Conservation (phyloP, 768 basidiomycete species). For the Tylopilus plumbeoviolaceoides region DNA sequence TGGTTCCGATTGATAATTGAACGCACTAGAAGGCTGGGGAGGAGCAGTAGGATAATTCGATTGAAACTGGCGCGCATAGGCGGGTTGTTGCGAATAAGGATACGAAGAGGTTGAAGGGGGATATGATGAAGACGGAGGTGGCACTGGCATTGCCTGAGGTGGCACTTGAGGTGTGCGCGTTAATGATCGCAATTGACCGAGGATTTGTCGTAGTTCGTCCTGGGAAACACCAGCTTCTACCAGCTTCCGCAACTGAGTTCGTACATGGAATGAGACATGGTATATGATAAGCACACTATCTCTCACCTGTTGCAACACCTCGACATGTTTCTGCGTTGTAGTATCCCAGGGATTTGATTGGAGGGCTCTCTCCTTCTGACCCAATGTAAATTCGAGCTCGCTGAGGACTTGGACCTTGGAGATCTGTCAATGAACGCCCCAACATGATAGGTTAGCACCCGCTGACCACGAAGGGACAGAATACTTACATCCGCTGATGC, state of each 20-base stretch:
- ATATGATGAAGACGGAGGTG: slow-evolving; percentile 23
- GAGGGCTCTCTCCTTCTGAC: slow-evolving; percentile 72
- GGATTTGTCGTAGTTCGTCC: slow-evolving; percentile 73
- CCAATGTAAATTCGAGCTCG: slow-evolving; percentile 77
- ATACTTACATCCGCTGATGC: slow-evolving; percentile 37
- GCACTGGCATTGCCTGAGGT: slow-evolving; percentile 30
- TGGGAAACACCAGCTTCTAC: slow-evolving; percentile 80
- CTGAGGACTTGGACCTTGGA: slow-evolving; percentile 77
- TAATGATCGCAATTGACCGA: slow-evolving; percentile 62
- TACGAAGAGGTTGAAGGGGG: slow-evolving; percentile 24
- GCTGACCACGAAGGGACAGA: neutral
- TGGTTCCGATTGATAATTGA: slow-evolving; percentile 23
- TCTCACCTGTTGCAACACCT: slow-evolving; percentile 76
- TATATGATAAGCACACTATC: neutral
- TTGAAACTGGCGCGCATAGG: slow-evolving; percentile 26
- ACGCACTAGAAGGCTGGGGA: slow-evolving; percentile 29
- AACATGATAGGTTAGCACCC: slow-evolving; percentile 1
- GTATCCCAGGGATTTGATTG: slow-evolving; percentile 73
- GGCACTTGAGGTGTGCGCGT: slow-evolving; percentile 40
- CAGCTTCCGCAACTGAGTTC: slow-evolving; percentile 56
- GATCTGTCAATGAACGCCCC: slow-evolving; percentile 32
- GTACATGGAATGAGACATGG: slow-evolving; percentile 3
- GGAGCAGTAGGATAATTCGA: slow-evolving; percentile 31
- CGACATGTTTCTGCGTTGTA: slow-evolving; percentile 64
- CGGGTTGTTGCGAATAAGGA: slow-evolving; percentile 30